phyloP scores from a whole-genome alignment of 169 alveolate species.

The Perkinsus marinus region DNA sequence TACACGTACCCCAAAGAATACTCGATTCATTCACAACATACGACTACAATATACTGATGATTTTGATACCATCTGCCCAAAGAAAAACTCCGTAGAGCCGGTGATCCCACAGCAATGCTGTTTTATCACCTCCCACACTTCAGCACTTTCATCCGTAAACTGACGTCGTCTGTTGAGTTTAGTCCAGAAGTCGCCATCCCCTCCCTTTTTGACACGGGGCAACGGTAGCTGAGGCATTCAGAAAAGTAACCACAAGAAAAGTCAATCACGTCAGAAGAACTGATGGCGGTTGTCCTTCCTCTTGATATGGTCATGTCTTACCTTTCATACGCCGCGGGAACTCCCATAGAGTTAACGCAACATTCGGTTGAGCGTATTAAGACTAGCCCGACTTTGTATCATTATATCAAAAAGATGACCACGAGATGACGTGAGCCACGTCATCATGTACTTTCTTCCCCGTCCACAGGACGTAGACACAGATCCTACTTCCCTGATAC shows the following conservation, averaged over 20 bases:
- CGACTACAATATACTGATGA: too few relatives aligned
- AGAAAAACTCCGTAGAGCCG: neutral
- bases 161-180: neutral
- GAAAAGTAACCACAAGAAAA: neutral
- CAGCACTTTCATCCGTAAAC: neutral
- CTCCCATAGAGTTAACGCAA: too few relatives aligned
- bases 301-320: too few relatives aligned
- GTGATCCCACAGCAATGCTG: neutral
- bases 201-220: neutral
- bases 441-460: neutral
- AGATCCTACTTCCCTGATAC: neutral
- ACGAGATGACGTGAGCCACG: neutral
- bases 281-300: too few relatives aligned
- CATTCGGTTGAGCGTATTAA: too few relatives aligned
- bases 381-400: neutral
- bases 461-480: neutral
- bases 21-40: neutral
- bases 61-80: neutral
- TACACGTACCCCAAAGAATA: neutral
- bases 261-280: too few relatives aligned
- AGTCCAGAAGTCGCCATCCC: neutral
- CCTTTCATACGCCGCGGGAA: too few relatives aligned
- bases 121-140: neutral
- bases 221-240: neutral
- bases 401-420: neutral